These are phyloP conservation scores for Themeda triandra DNA, from an alignment of 176 grass and related monocot genomes.

Conservation along the genomic window DNA sequence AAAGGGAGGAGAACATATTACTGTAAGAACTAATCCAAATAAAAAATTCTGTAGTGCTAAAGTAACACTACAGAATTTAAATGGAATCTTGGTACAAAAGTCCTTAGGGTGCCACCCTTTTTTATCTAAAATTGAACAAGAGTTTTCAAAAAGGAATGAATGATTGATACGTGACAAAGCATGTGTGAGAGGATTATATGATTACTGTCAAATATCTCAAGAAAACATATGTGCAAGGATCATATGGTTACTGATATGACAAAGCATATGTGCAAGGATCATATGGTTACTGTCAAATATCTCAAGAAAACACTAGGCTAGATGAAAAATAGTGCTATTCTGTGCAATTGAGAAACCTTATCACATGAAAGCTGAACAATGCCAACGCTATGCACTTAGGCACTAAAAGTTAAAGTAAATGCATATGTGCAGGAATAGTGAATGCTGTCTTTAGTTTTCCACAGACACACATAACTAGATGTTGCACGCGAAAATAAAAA, in stretches of 20 bases:
- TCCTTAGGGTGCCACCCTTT: not conserved
- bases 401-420: not conserved
- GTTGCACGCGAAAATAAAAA: constrained; percentile 15
- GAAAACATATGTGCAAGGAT: too few relatives aligned
- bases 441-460: constrained; percentile 13
- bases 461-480: constrained; percentile 18
- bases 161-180: not conserved
- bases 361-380: not conserved
- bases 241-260: too few relatives aligned
- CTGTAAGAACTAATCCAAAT: not conserved
- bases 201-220: constrained; percentile 12
- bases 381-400: not conserved
- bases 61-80: not conserved
- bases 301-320: not conserved
- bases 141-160: not conserved
- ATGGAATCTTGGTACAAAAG: not conserved
- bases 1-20: constrained; percentile 10
- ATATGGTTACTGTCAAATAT: too few relatives aligned
- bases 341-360: not conserved
- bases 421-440: not conserved
- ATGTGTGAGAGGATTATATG: not conserved
- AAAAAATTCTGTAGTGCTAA: not conserved
- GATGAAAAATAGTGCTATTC: not conserved
- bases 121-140: not conserved
- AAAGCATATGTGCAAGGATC: not conserved